phyloP scores from a whole-genome alignment of 2,329 filamentous ascomycete species.

The Aureobasidium melanogenum region DNA sequence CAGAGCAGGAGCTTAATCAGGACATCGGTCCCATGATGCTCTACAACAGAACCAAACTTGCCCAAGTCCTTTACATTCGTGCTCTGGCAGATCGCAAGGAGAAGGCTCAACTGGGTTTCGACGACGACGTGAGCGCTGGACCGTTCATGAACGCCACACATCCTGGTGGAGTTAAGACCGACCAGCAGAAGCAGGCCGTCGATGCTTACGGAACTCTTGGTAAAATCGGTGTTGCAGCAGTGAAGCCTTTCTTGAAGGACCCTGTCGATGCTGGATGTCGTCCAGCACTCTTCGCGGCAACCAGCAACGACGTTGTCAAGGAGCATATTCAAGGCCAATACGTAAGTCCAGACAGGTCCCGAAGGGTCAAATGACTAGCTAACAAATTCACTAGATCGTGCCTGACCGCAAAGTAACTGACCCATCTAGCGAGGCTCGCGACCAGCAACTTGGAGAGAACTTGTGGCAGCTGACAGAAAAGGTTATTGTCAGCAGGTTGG shows the following conservation, averaged over 20 bases:
- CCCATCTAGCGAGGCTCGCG: slow-evolving; percentile 33
- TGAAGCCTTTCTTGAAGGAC: slow-evolving; percentile 42
- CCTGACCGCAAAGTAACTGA: slow-evolving; percentile 41
- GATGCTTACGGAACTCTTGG: slow-evolving; percentile 42
- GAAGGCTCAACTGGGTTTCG: slow-evolving; percentile 28
- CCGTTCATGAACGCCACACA: slow-evolving; percentile 43
- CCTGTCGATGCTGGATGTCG: slow-evolving; percentile 40
- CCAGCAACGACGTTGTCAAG: slow-evolving; percentile 34
- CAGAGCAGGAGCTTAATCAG: slow-evolving; percentile 39
- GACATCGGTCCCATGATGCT: slow-evolving; percentile 40
- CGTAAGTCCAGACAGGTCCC: slow-evolving; percentile 7
- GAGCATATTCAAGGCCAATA: slow-evolving; percentile 40
- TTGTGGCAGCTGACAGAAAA: slow-evolving; percentile 39
- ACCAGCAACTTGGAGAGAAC: slow-evolving; percentile 34
- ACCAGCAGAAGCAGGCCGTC: slow-evolving; percentile 40
- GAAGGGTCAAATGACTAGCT: neutral
- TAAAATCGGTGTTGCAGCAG: slow-evolving; percentile 35
- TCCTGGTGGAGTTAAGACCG: slow-evolving; percentile 40
- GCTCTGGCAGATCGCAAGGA: slow-evolving; percentile 33
- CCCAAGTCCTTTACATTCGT: slow-evolving; percentile 38
- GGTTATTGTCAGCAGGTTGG: slow-evolving; percentile 35
- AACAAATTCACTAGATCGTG: slow-evolving; percentile 27
- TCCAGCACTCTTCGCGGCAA: slow-evolving; percentile 40
- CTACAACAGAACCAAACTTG: slow-evolving; percentile 44
- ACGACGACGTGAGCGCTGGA: slow-evolving; percentile 14